Base-by-base conservation (phyloP, 768 basidiomycete species). In the Boletus subparvulus region DNA sequence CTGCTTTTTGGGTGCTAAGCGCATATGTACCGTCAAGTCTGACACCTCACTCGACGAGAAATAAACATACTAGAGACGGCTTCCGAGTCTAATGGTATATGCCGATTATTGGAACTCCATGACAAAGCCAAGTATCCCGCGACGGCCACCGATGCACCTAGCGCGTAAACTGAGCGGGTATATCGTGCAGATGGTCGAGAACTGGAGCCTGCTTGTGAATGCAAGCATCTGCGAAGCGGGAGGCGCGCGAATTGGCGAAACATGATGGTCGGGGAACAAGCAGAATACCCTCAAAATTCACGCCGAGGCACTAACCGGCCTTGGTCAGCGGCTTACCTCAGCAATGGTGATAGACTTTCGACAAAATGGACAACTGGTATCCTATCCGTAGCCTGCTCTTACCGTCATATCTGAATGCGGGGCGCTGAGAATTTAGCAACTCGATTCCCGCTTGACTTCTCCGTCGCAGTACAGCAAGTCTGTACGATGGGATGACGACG, bases 201-300 rank as follows among this genome's bases (percentile, higher is more conserved):
- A 53, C 51, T 71, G 36, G 67, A 49, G 7, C 66, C 52, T 50
- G 60, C 62, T 41, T 68, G 66, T 21, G 85, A 83, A 61, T 86
- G 82, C 17, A 87, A 43, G 52, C 77, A 76, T 66, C 83, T 75
- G 56, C 80, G 78, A 8, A 85, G 68, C 21, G 83, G 76, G 52
- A 81, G 72, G 73, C 78, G 81, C 63, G 81, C 72, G 17, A 84
- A 70, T 58, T 80, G 77, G 60, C 80, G 73, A 64, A 87, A 77
- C 85, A 86, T 87, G 58, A 28, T 64, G 60, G 57, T 57, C 50
- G 54, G 35, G 14, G 28, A 45, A 59, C 48, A 45, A 50, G 44
- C 21, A 47, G 24, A 36, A n/a, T 30, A 5, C 8, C 5, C 37
- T 50, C 57, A 61, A 70, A 69, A 68, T 70, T 68, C 65, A 30